Evolutionary conservation across 805 yeast genomes (phyloP).

Genomic region (Barnettozyma wickerhamii): DNA sequence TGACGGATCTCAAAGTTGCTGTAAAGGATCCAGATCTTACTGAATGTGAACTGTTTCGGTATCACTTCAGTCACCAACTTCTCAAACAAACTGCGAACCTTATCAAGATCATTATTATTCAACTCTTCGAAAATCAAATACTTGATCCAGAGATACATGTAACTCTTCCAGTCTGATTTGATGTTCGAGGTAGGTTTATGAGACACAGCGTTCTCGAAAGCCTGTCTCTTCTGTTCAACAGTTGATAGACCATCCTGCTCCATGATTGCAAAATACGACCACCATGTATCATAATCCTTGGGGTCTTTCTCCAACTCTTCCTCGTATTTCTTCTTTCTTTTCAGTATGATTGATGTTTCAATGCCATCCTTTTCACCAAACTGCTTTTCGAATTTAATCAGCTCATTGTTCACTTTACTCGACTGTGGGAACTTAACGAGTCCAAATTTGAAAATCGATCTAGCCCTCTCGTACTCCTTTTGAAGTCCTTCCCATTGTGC

Average conservation of each 20-base stretch:
- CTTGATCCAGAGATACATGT: constrained; percentile 65
- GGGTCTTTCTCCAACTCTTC: constrained; percentile 42
- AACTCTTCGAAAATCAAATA: constrained; percentile 62
- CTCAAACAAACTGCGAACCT: constrained; percentile 49
- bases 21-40: constrained; percentile 67
- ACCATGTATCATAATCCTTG: constrained; percentile 75
- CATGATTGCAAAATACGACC: constrained; percentile 58
- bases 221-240: constrained; percentile 28
- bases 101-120: constrained; percentile 34
- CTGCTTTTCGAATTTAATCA: constrained; percentile 59
- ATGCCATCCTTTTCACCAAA: constrained; percentile 53
- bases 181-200: constrained; percentile 32
- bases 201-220: constrained; percentile 42
- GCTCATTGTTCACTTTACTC: constrained; percentile 35
- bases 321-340: constrained; percentile 56
- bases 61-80: constrained; percentile 39
- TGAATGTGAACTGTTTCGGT: constrained; percentile 65
- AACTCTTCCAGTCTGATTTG: constrained; percentile 59
- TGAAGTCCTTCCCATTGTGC: constrained; percentile 65
- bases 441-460: constrained; percentile 52
- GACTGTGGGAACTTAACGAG: constrained; percentile 39
- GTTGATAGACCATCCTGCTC: constrained; percentile 29
- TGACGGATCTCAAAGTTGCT: constrained; percentile 74
- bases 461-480: constrained; percentile 58
- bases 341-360: constrained; percentile 46